Evolutionary conservation across 2,329 filamentous ascomycete species (phyloP).

Genomic region (Septoria petroselini): DNA sequence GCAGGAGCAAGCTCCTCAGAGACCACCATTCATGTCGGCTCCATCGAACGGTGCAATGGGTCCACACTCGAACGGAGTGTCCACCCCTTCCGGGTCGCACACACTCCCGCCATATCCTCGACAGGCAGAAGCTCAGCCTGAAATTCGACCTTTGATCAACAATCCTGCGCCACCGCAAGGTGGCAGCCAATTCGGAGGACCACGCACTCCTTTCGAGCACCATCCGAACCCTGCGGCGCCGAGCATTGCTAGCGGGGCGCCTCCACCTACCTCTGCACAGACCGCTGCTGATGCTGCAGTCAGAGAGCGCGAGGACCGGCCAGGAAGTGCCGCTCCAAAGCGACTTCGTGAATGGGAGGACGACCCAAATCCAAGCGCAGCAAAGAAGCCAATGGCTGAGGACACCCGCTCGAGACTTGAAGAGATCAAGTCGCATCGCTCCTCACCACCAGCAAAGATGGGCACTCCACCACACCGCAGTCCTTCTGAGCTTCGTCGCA

Average conservation of each 20-base stretch:
- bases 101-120: constrained; percentile 67
- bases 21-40: constrained; percentile 27
- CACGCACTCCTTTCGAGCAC: constrained; percentile 75
- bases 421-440: constrained; percentile 73
- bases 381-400: constrained; percentile 85
- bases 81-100: constrained; percentile 48
- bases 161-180: constrained; percentile 74
- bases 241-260: constrained; percentile 66
- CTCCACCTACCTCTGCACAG: constrained; percentile 59
- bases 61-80: constrained; percentile 33
- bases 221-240: constrained; percentile 62
- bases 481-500: constrained; percentile 65
- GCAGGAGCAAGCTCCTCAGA: constrained; percentile 25
- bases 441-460: constrained; percentile 48
- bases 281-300: constrained; percentile 63
- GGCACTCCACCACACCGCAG: constrained; percentile 70
- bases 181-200: constrained; percentile 66
- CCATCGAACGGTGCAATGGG: constrained; percentile 28
- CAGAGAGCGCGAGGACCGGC: constrained; percentile 68
- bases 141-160: constrained; percentile 78
- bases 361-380: constrained; percentile 51
- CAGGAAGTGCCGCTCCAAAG: constrained; percentile 75
- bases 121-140: constrained; percentile 65
- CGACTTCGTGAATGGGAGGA: constrained; percentile 91
- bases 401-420: constrained; percentile 84